Evolutionary conservation across 2,329 filamentous ascomycete species (phyloP), one percentile per base, ranked within the genome.

Genomic region (Claviceps pusilla): DNA sequence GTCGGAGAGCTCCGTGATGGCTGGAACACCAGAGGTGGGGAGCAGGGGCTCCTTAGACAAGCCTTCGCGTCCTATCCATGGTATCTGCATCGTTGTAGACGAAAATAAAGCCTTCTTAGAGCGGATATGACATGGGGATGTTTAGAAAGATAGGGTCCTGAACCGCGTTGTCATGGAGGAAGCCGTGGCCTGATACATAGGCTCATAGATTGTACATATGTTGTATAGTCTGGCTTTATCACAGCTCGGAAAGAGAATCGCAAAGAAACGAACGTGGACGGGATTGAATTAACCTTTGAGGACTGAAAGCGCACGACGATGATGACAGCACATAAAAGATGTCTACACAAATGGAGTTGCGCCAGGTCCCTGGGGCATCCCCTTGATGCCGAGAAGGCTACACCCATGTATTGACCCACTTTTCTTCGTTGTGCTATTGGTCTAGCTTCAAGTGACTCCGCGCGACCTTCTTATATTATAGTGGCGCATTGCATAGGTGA

Each of bases 11-110:
- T 62, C 63, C 1, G 62, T 63, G 52, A 70, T 69, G 56, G 62
- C 63, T 19, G 69, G 69, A 53, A 66, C 61, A 53, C 60, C 64
- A 43, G 67, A 58, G 41, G 64, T 66, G 19, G 69, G 69, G 33
- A 71, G 62, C 43, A 71, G 59, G 55, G 64, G 58, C 52, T 65
- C 62, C 52, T 64, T 59, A 52, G 60, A 62, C 19, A 65, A 63
- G 58, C 64, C 64, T 37, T 66, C 60, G 53, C 60, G 66, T 54
- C 64, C 67, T 42, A 62, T 57, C 68, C 68, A 70, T 57, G 69
- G 68, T 52, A 70, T 58, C 58, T 70, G 68, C 69, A 71, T 71
- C 52, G 59, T 64, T 57, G 57, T 42, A 50, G 47, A 57, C 58
- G 60, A 56, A 57, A 53, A 55, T 46, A 45, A 57, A 54, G 51